Conservation (phyloP, 1,284 basidiomycete genomes). For the Mycosarcoma mackinlayi region DNA sequence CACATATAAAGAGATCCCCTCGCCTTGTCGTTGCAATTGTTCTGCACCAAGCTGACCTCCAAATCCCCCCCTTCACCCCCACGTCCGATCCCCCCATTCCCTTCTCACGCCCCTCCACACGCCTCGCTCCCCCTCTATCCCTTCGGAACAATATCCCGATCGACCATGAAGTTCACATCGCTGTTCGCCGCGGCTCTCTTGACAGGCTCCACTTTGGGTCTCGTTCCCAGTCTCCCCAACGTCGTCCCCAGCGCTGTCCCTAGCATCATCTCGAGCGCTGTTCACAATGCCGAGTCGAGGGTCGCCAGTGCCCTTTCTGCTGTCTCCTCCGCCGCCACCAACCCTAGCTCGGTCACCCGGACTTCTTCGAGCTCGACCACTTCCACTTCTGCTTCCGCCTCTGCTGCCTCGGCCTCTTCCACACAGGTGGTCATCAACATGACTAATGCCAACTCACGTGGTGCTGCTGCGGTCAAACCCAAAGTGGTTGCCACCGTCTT, state of each 20-base stretch:
- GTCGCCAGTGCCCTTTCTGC: constrained; percentile 1
- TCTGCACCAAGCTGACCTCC: too few relatives aligned
- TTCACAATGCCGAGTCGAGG: constrained; percentile 1
- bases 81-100: background rate
- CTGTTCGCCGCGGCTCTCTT: constrained; percentile 22
- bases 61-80: background rate
- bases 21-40: too few relatives aligned
- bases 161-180: constrained; percentile 30
- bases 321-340: background rate
- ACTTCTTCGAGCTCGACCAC: too few relatives aligned
- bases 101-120: constrained; percentile 2
- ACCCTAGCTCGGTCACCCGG: too few relatives aligned
- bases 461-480: constrained; percentile 23
- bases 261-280: background rate
- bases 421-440: constrained; percentile 24
- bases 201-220: constrained; percentile 17
- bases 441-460: constrained; percentile 45
- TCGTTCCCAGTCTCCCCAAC: constrained; percentile 4
- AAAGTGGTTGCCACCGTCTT: constrained; percentile 22
- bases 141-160: background rate
- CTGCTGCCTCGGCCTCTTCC: background rate
- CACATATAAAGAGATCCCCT: too few relatives aligned
- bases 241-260: background rate
- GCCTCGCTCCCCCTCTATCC: background rate
- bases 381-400: background rate